Evolutionary conservation across 169 alveolate genomes (phyloP).

Genomic region (Cryptosporidium parvum): DNA sequence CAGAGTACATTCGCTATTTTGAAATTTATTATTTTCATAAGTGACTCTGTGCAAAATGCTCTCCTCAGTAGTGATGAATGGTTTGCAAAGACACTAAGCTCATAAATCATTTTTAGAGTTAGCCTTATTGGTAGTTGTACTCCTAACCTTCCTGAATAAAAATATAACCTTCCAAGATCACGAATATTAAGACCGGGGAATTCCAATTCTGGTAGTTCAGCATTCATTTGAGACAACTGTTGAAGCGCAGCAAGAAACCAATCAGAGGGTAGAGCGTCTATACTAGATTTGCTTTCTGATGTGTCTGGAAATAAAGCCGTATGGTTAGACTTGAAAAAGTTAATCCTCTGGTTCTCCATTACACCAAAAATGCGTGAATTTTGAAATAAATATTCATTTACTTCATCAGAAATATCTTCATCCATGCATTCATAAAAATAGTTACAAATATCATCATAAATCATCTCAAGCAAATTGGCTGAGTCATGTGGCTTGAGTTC

Average conservation of each 20-base stretch:
- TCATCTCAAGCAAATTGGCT: conserved; percentile 43
- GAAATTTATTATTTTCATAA: conserved; percentile 10
- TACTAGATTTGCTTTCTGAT: conserved; percentile 26
- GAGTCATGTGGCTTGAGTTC: conserved; percentile 26
- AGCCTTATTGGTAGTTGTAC: conserved; percentile 41
- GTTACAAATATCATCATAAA: conserved; percentile 48
- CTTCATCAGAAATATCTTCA: conserved; percentile 18
- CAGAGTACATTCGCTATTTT: conserved; percentile 58
- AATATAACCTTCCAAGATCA: conserved; percentile 42
- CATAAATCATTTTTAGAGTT: conserved; percentile 61
- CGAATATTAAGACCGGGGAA: conserved; percentile 64
- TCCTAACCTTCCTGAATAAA: conserved; percentile 66
- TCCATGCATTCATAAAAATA: conserved; percentile 64
- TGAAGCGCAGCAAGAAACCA: conserved; percentile 53
- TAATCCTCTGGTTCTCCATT: conserved; percentile 14
- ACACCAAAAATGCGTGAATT: conserved; percentile 10
- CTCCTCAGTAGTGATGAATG: conserved; percentile 29
- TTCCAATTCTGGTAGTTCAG: conserved; percentile 41
- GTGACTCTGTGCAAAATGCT: conserved; percentile 51
- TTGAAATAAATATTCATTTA: conserved; percentile 42
- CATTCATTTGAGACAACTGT: conserved; percentile 24
- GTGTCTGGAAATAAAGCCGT: conserved; percentile 46
- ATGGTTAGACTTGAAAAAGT: not conserved
- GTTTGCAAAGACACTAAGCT: conserved; percentile 42
- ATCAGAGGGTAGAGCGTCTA: conserved; percentile 60